Evolutionary conservation across 345 rosid genomes (phyloP), one percentile per base, ranked within the genome.

Genomic region (Aquilaria malaccensis): DNA sequence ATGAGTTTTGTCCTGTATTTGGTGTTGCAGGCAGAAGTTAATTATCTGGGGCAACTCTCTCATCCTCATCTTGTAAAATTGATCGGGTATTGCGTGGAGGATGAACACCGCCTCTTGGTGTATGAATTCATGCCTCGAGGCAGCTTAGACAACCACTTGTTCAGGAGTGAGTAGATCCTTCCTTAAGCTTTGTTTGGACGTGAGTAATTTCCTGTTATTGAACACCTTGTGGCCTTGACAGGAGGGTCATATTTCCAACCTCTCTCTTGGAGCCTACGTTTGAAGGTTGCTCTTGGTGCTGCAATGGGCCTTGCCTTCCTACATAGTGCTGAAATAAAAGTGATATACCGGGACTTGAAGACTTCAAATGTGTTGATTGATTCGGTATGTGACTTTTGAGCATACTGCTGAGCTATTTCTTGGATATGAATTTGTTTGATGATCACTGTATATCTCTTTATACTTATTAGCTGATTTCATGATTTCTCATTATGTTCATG

Each of bases 191-290:
- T 37, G 7, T 32, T 37, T 43, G 22, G 64, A 13, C 65, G 45
- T 14, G 51, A 46, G 6, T 48, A 32, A 13, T 52, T 55, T 33
- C 1, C 37, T 62, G 45, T 58, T 33, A 1, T 33, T 62, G 45
- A 31, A 14, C 14, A 47, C 41, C 30, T 57, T 58, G 2, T 15
- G 63, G 56, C 58, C 66, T 49, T 58, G 46, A 45, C 85, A 84
- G 94, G 94, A 72, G 94, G 89, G 47, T 86, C 87, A 10, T 86
- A 80, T 63, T 86, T 86, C 80, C 89, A 84, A 50, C 89, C 94
- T 43, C 83, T 86, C 71, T 83, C 89, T 7, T 86, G 94, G 94
- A 82, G 63, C 53, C 83, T 86, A 6, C 87, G 94, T 45, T 50
- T 84, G 79, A 84, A 80, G 74, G 89, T 82, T 33, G 89, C 94